A percentile compares a stretch with the other conserved stretches of the same genome.
Conservation (phyloP, 2,329 filamentous ascomycete species). For the Talaromyces piceae region DNA sequence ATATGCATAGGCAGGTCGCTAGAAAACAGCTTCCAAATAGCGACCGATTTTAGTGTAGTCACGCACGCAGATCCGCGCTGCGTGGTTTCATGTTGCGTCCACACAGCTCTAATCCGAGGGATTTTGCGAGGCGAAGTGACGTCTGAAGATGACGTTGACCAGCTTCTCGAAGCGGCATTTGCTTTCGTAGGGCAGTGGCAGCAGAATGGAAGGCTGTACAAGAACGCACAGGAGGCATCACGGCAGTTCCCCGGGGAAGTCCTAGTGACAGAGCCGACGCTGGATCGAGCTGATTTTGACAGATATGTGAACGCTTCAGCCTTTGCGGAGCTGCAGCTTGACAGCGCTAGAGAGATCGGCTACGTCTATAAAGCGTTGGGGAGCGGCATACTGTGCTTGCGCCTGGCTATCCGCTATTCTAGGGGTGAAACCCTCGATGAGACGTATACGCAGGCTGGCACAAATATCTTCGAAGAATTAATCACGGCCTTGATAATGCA, state of each 20-base stretch:
- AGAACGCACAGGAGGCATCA: neutral
- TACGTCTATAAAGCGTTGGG: constrained; percentile 51
- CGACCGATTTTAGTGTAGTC: constrained; percentile 36
- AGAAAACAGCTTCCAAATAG: constrained; percentile 39
- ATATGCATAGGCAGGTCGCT: constrained; percentile 38
- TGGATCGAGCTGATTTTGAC: constrained; percentile 38
- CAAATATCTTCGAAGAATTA: constrained; percentile 37
- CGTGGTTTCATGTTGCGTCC: constrained; percentile 43
- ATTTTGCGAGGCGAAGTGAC: constrained; percentile 41
- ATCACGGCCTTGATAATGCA: constrained; percentile 45
- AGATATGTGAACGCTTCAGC: constrained; percentile 32
- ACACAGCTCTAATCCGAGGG: constrained; percentile 41
- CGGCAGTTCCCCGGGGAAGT: neutral
- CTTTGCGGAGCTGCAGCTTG: constrained; percentile 38
- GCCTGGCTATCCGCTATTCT: constrained; percentile 35
- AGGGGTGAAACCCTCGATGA: constrained; percentile 5
- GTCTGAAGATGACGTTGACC: neutral
- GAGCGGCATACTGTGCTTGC: constrained; percentile 39
- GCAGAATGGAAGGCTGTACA: neutral
- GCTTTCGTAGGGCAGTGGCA: neutral
- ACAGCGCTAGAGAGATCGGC: constrained; percentile 42
- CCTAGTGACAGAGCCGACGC: constrained; percentile 5
- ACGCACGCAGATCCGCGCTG: constrained; percentile 49
- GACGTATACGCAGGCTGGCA: constrained; percentile 3
- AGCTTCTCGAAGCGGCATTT: neutral